A percentile compares a stretch with the other conserved stretches of the same genome.
Conservation (phyloP, 495 filamentous ascomycete genomes). For the Lichenothelia convexa region DNA sequence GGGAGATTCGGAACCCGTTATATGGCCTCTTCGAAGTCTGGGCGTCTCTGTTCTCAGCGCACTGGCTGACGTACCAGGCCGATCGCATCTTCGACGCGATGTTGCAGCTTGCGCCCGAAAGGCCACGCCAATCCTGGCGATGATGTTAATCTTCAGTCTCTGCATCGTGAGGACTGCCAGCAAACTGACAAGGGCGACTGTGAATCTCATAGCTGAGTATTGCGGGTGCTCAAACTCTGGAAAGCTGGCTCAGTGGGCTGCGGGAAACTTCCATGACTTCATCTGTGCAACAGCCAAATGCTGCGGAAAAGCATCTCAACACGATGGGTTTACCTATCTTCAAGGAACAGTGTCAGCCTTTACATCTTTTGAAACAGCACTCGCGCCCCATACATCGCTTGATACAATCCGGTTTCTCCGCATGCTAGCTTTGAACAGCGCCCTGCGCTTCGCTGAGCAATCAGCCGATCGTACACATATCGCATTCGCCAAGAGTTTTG, state of each 20-base stretch:
- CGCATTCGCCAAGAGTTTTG: conserved; percentile 31
- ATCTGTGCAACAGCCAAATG: conserved; percentile 3
- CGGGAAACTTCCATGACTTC: background rate
- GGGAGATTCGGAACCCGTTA: background rate
- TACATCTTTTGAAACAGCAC: background rate
- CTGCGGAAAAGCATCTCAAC: background rate
- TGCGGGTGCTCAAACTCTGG: too few species aligned
- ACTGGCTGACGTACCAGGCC: too few species aligned
- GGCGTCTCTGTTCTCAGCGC: background rate
- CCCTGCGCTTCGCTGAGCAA: conserved; percentile 29
- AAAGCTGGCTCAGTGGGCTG: background rate
- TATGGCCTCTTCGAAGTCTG: background rate
- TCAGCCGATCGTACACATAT: conserved; percentile 31
- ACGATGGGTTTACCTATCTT: background rate
- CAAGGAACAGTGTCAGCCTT: background rate
- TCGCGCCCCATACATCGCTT: background rate
- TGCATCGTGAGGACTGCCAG: too few species aligned
- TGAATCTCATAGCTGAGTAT: too few species aligned
- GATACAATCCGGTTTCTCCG: conserved; percentile 13
- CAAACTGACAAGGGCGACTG: too few species aligned
- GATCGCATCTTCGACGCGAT: too few species aligned
- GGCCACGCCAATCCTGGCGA: too few species aligned
- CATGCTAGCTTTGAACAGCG: conserved; percentile 28
- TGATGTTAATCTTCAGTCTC: too few species aligned
- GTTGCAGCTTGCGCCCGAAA: too few species aligned